Evolutionary conservation across 768 basidiomycete genomes (phyloP), one percentile per base, ranked within the genome.

Genomic region (Boletus edulis): DNA sequence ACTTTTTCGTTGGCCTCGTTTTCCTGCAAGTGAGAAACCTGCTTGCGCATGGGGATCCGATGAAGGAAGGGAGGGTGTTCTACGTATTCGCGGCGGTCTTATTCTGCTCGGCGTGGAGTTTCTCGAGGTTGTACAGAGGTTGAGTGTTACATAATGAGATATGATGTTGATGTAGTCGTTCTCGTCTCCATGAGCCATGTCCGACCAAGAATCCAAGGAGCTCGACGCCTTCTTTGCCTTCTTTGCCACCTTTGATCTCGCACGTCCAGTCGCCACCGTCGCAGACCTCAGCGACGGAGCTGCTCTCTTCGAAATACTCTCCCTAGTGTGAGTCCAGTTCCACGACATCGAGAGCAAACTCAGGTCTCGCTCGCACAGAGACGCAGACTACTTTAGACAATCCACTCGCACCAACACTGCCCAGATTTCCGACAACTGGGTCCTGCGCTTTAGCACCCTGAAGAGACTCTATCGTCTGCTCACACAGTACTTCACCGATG

Each of bases 381-480:
- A 94, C 74, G 76, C 78, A 46, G 81, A 85, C 32, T 91, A 91
- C 73, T 95, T 95, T 66, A 81, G 83, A 43, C 81, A 81, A 50
- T 73, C 84, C 5, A 73, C 76, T 18, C 81, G 87, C 12, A 74
- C 81, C 6, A 76, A 79, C 6, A 76, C 84, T 0, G 72, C 79
- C 17, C 84, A 89, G 51, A 78, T 78, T 3, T 83, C 87, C 12
- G 91, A 93, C 64, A 94, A 91, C 72, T 96, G 93, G 93, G 90
- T 94, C 53, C 72, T 94, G 32, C 84, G 92, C 13, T 92, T 94
- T 71, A 86, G 80, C 70, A 72, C 87, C 10, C 80, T 95, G 57
- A 95, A 95, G 65, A 83, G 88, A 22, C 78, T 94, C 48, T 94
- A 92, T 71, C 81, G 93, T 43, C 82, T 94, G 38, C 87, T 94